phyloP scores from a whole-genome alignment of 345 rosid species.

The Syzygium jambos region DNA sequence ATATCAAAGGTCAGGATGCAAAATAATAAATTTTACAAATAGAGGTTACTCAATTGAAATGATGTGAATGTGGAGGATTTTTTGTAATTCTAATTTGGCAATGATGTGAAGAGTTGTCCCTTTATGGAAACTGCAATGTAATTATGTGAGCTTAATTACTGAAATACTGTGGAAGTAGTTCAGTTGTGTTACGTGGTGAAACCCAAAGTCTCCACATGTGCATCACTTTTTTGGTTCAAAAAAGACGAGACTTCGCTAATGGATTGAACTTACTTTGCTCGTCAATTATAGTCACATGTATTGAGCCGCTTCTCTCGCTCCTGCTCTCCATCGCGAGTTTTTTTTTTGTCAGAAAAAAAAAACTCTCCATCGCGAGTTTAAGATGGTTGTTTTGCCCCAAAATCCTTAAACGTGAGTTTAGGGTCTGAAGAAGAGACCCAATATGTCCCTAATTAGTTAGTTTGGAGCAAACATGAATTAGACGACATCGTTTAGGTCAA shows the following conservation, averaged over 20 bases:
- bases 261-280: neutral
- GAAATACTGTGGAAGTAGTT: neutral
- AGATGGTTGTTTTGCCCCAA: neutral
- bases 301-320: neutral
- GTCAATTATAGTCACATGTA: neutral
- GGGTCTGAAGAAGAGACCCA: neutral
- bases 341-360: too few species aligned
- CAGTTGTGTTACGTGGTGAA: neutral
- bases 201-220: neutral
- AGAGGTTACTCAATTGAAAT: neutral
- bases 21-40: neutral
- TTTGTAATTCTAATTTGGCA: neutral
- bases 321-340: neutral
- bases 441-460: neutral
- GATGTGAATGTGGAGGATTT: neutral
- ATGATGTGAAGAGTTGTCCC: neutral
- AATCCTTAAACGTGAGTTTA: neutral
- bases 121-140: neutral
- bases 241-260: neutral
- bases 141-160: neutral
- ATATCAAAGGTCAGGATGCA: neutral
- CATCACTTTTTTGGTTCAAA: neutral
- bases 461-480: neutral
- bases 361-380: neutral
- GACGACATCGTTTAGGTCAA: neutral